phyloP scores from a whole-genome alignment of 306 rosid species.

The Prunus persica region Prunus_persica_NCBIv2 NC_034010.1:21213001-21213500 shows the following conservation, averaged over 20 bases:
- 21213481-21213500: slow-evolving; percentile 20
- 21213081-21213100: background rate
- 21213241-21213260: background rate
- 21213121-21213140: background rate
- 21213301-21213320: background rate
- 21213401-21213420: slow-evolving; percentile 22
- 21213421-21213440: slow-evolving; percentile 17
- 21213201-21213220: background rate
- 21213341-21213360: background rate
- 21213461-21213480: slow-evolving; percentile 13
- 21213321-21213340: background rate
- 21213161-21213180: background rate
- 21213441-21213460: slow-evolving; percentile 13
- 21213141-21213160: background rate
- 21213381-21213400: background rate
- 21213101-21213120: background rate
- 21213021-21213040: background rate
- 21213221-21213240: slow-evolving; percentile 1
- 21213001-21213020: background rate
- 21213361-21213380: background rate
- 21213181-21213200: background rate
- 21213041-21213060: background rate
- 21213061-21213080: background rate
- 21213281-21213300: background rate
- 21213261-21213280: background rate